phyloP scores from a whole-genome alignment of 2,329 filamentous ascomycete genomes.

The Paraphoma chrysanthemicola region DNA sequence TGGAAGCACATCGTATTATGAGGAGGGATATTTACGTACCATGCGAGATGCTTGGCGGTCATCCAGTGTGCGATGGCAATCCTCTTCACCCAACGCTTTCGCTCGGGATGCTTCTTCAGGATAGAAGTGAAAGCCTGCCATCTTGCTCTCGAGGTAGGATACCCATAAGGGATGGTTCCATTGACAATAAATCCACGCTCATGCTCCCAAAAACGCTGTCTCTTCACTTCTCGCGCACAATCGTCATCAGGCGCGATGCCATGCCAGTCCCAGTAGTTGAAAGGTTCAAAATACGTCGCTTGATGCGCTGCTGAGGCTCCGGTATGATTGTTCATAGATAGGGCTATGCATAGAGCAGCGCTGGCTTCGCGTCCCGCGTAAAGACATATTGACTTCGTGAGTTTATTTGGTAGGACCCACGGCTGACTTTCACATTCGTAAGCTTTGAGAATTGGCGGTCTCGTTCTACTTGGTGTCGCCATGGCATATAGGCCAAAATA shows the following conservation, averaged over 20 bases:
- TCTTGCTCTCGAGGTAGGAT: conserved; percentile 16
- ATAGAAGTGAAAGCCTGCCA: conserved; percentile 20
- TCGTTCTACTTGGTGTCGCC: too few species aligned
- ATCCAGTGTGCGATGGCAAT: conserved; percentile 37
- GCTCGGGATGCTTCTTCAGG: conserved; percentile 1
- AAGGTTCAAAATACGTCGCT: conserved; percentile 27
- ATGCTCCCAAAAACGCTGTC: conserved; percentile 23
- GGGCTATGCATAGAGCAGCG: conserved; percentile 16
- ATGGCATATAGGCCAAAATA: too few species aligned
- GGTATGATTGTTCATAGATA: conserved; percentile 4
- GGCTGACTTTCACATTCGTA: not conserved
- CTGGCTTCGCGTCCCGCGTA: conserved; percentile 1
- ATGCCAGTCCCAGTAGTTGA: conserved; percentile 38
- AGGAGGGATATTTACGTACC: conserved; percentile 10
- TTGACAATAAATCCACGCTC: conserved; percentile 16
- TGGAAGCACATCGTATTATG: too few species aligned
- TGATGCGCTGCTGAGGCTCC: conserved; percentile 3
- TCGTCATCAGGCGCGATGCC: conserved; percentile 8
- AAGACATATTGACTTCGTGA: not conserved
- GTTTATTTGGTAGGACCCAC: not conserved
- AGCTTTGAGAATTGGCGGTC: too few species aligned
- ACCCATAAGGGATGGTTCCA: conserved; percentile 3
- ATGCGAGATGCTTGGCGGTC: conserved; percentile 23
- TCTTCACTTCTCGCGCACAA: conserved; percentile 9
- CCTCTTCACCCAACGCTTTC: conserved; percentile 21